Base-by-base conservation (phyloP, 2,329 filamentous ascomycete species). In the Aspergillus hiratsukae region DNA sequence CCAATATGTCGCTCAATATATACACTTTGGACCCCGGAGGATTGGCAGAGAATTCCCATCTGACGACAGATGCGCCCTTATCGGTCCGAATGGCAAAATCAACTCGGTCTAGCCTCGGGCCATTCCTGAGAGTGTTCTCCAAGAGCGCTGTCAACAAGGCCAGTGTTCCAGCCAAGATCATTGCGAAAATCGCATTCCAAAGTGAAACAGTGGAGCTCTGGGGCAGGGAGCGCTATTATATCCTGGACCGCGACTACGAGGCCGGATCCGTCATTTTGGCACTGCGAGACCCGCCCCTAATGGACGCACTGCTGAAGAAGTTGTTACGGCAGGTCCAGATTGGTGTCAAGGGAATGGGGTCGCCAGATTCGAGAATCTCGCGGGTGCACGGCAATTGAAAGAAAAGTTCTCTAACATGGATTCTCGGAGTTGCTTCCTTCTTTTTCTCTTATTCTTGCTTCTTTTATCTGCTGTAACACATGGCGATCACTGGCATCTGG, bases 21-120 rank as follows among this genome's bases (percentile, higher is more conserved):
- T 72, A 66, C 61, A 73, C 69, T 1, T 60, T 74, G 49, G 70
- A 73, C 54, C 72, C 70, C 5, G 71, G 71, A 21, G 64, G 59
- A 4, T 63, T 72, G 54, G 56, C 61, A 11, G 68, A 69, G 17
- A 59, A 66, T 8, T 66, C 60, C 25, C 64, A 66, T 29, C 53
- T 67, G 28, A 61, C 63, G n/a, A 62, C 58, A 5, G 57, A 61
- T 19, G 62, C 63, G 1, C 69, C 70, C 46, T 52, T 65, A 53
- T 71, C 68, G 11, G 62, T 72, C 40, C 58, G 63, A 61, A 62
- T 72, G 56, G 66, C 64, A 55, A 64, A 69, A 52, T 64, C 68
- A 48, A 70, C 69, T 29, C 69, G 68, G 54, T 62, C 69, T 52
- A 66, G 70, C 50, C 67, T 73, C 51, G 61, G 70, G 28, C 69